phyloP scores from a whole-genome alignment of 2,329 filamentous ascomycete genomes.

The Cladosporium sp. region DNA sequence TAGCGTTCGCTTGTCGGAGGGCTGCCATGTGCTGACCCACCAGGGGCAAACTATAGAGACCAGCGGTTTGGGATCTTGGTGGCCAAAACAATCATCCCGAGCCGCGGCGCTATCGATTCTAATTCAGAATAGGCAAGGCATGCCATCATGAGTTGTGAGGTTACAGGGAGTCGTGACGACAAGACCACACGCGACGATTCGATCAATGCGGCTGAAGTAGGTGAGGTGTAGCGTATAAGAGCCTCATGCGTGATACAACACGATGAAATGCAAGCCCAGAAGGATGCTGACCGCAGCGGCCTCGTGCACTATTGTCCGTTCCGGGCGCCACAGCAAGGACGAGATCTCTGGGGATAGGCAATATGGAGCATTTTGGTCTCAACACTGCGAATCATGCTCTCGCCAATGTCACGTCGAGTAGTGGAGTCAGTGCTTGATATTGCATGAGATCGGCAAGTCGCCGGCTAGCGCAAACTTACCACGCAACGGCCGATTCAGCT shows the following conservation, averaged over 20 bases:
- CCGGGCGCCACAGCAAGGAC: neutral
- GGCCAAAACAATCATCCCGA: neutral
- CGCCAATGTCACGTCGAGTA: slow-evolving; percentile 1
- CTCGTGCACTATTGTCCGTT: slow-evolving; percentile 9
- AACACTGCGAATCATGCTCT: slow-evolving; percentile 9
- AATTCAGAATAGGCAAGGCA: neutral
- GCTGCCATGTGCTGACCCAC: slow-evolving; percentile 12
- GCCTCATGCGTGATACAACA: slow-evolving; percentile 1
- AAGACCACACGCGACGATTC: neutral
- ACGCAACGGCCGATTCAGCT: slow-evolving; percentile 6
- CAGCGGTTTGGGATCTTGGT: neutral
- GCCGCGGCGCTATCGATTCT: slow-evolving; percentile 18
- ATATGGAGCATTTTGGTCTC: neutral
- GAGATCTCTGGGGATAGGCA: neutral
- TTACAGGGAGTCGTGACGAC: slow-evolving; percentile 8
- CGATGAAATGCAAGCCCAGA: neutral
- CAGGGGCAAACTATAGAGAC: slow-evolving; percentile 18
- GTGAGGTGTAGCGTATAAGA: neutral
- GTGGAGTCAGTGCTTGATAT: slow-evolving; percentile 14
- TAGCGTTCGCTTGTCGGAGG: slow-evolving; percentile 9
- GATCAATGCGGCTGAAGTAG: neutral
- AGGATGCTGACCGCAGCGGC: slow-evolving; percentile 4
- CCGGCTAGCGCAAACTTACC: slow-evolving; percentile 5
- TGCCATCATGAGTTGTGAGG: neutral
- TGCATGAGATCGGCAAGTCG: slow-evolving; percentile 14